Evolutionary conservation across 306 rosid species (phyloP).

Genomic region (Begonia peltatifolia): DNA sequence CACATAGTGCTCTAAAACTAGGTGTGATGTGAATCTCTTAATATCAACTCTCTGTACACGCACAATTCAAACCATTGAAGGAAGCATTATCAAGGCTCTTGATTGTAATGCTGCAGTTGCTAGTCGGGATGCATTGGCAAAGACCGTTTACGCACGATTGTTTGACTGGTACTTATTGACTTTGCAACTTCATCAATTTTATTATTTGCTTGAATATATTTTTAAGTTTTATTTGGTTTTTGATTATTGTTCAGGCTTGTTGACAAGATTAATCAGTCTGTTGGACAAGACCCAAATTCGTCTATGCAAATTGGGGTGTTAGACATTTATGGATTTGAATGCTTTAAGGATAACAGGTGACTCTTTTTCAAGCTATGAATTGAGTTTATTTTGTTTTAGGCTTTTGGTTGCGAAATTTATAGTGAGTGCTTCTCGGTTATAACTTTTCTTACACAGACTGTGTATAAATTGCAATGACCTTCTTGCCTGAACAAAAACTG

Average conservation of each 20-base stretch:
- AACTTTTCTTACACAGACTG: no score
- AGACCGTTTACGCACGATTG: slow-evolving; percentile 78
- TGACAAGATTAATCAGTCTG: slow-evolving; percentile 80
- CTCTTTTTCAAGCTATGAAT: neutral
- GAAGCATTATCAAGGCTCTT: slow-evolving; percentile 80
- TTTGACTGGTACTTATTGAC: slow-evolving; percentile 63
- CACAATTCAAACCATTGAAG: slow-evolving; percentile 88
- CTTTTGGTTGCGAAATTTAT: no score
- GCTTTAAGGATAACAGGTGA: slow-evolving; percentile 93
- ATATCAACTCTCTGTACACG: slow-evolving; percentile 71
- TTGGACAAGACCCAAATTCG: slow-evolving; percentile 84
- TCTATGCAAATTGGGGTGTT: slow-evolving; percentile 69
- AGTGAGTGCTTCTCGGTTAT: no score
- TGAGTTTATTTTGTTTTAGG: no score
- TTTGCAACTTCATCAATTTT: no score
- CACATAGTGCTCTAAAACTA: slow-evolving; percentile 12
- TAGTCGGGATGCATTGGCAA: slow-evolving; percentile 86
- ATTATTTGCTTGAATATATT: neutral
- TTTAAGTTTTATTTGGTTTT: slow-evolving; percentile 2
- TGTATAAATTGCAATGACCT: no score
- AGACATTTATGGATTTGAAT: slow-evolving; percentile 97
- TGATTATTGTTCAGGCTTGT: slow-evolving; percentile 65
- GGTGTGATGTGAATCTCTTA: slow-evolving; percentile 73
- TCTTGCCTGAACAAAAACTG: no score
- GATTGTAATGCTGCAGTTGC: slow-evolving; percentile 84